Evolutionary conservation across 2,329 filamentous ascomycete species (phyloP).

Genomic region (Neonectria faginata): DNA sequence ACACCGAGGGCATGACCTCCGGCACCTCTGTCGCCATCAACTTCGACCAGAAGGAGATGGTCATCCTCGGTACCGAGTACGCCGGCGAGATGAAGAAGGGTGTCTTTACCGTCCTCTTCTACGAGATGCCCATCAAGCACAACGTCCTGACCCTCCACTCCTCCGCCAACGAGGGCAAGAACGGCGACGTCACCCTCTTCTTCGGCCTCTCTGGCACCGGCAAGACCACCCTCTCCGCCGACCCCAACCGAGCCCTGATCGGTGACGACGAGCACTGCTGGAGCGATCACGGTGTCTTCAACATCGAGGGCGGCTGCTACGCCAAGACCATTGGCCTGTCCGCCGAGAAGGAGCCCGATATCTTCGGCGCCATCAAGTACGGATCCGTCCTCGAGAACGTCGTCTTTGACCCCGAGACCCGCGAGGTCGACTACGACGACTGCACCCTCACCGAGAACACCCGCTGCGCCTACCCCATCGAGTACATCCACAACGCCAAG

Average conservation of each 20-base stretch:
- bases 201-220: conserved; percentile 98
- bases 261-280: conserved; percentile 99
- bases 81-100: conserved; percentile 90
- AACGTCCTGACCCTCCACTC: conserved; percentile 98
- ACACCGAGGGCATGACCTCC: conserved; percentile 98
- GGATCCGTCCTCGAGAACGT: conserved; percentile 98
- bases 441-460: conserved; percentile 97
- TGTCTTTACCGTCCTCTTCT: conserved; percentile 98
- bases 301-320: conserved; percentile 99
- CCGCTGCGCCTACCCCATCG: conserved; percentile 97
- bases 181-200: conserved; percentile 98
- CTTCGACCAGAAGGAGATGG: conserved; percentile 99
- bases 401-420: conserved; percentile 89
- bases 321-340: conserved; percentile 98
- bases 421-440: conserved; percentile 96
- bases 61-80: conserved; percentile 98
- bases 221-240: conserved; percentile 97
- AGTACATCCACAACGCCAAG: conserved; percentile 99
- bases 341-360: conserved; percentile 98
- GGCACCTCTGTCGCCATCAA: conserved; percentile 98
- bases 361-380: conserved; percentile 94
- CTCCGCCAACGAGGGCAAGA: conserved; percentile 94
- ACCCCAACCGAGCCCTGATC: conserved; percentile 95
- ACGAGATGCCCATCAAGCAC: conserved; percentile 99
- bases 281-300: conserved; percentile 97